phyloP scores from a whole-genome alignment of 257 asterid species.

The Lavandula angustifolia region DNA sequence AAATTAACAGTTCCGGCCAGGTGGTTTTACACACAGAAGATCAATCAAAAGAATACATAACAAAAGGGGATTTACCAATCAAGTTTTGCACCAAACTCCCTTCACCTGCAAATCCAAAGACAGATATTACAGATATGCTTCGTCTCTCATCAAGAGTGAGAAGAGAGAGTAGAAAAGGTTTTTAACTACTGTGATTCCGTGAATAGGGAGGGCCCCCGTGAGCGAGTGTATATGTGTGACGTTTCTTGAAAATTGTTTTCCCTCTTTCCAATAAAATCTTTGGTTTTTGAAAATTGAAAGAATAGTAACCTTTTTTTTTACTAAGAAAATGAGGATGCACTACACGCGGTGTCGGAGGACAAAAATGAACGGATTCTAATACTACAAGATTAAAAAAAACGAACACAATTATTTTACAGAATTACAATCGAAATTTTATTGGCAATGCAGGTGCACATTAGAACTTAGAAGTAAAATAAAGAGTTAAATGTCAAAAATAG shows the following conservation, averaged over 20 bases:
- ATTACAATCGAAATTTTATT: no score
- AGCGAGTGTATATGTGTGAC: not conserved
- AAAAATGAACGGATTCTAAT: no score
- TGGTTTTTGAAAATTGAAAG: not conserved
- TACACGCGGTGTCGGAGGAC: no score
- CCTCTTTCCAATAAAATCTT: not conserved
- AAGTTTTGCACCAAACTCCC: slow-evolving; percentile 10
- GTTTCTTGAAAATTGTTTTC: not conserved
- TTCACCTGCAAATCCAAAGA: no score
- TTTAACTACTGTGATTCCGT: not conserved
- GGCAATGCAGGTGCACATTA: no score
- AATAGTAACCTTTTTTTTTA: no score
- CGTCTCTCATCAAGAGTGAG: slow-evolving; percentile 1
- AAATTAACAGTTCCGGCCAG: no score
- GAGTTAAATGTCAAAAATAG: no score
- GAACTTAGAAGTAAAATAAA: no score
- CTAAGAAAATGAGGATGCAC: no score
- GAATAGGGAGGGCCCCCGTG: not conserved
- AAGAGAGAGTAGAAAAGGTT: not conserved
- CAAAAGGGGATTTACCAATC: slow-evolving; percentile 16
- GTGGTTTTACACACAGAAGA: not conserved
- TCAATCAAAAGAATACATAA: not conserved
- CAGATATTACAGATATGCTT: not conserved
- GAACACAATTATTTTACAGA: no score
- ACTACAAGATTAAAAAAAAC: no score